Evolutionary conservation across 805 yeast species (phyloP), one percentile per base, ranked within the genome.

Genomic region (Pichia insulana): DNA sequence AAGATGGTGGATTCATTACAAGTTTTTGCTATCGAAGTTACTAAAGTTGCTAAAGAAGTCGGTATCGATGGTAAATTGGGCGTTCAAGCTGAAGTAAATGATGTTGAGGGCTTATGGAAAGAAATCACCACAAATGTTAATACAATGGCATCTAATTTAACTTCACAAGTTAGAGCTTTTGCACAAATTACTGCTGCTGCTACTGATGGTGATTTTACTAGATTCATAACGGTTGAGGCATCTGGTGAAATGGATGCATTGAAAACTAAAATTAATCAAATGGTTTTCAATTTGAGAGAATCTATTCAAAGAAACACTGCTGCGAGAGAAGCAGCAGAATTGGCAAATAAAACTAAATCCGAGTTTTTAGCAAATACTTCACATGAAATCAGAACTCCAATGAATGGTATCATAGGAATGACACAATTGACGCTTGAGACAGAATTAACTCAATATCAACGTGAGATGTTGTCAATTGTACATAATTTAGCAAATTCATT

Each of bases 161-260:
- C 96, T 0, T 81, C 94, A 1, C 96, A 86, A 65, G 95, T 86
- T 56, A 75, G 95, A 63, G 95, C 95, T 0, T 86, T 86, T 67
- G 95, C 94, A 31, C 94, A 86, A 59, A 86, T 86, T 54, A 86
- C 96, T 0, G 95, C 92, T 20, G 92, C 96, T 25, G 95, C 95
- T 12, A 85, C 95, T 2, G 95, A 86, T 63, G 95, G 95, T 58
- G 95, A 86, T 59, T 86, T 86, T 62, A 86, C 95, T 0, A 72
- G 90, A 50, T 83, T 86, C 55, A 87, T 86, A 49, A 86, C 96
- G 0, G 95, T 86, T 46, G 95, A 86, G 57, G 95, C 95, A 0
- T 71, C 80, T 32, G 96, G 96, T 62, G 96, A 86, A 67, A 86
- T 86, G 95, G 81, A 75, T 57, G 80, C 80, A 2, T 67, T 75